A percentile compares a stretch with the other conserved stretches of the same genome.
Evolutionary conservation across 441 rosid species (phyloP).

Genomic region (Jatropha multifida): DNA sequence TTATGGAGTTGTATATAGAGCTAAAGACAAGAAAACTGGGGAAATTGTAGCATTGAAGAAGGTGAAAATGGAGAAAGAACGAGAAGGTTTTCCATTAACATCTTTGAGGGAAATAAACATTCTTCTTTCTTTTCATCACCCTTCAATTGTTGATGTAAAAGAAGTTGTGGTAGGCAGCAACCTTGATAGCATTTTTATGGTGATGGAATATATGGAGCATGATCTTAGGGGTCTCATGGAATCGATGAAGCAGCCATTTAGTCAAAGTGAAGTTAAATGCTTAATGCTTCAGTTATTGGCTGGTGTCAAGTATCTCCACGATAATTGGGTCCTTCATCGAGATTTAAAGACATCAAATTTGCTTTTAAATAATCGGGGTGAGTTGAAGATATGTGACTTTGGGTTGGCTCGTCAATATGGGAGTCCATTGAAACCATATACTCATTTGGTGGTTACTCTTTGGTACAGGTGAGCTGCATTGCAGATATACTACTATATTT

Average conservation of each 20-base stretch:
- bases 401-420: constrained; percentile 99
- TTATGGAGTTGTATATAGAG: constrained; percentile 98
- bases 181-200: constrained; percentile 98
- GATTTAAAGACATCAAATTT: constrained; percentile 97
- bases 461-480: constrained; percentile 89
- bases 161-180: constrained; percentile 98
- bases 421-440: constrained; percentile 93
- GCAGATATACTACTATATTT: background rate
- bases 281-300: constrained; percentile 94
- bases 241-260: constrained; percentile 97
- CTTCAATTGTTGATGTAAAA: constrained; percentile 96
- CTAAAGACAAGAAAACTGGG: constrained; percentile 87
- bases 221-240: constrained; percentile 97
- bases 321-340: constrained; percentile 99
- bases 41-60: constrained; percentile 98
- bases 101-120: constrained; percentile 94
- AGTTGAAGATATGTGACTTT: constrained; percentile 96
- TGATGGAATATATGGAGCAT: constrained; percentile 99
- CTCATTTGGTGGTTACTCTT: constrained; percentile 97
- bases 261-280: constrained; percentile 99
- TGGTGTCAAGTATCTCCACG: constrained; percentile 96
- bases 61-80: constrained; percentile 99
- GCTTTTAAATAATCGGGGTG: constrained; percentile 93
- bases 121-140: constrained; percentile 94
- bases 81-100: constrained; percentile 98